Base-by-base conservation (phyloP, 2,329 filamentous ascomycete species). In the Scedosporium dehoogii region DNA sequence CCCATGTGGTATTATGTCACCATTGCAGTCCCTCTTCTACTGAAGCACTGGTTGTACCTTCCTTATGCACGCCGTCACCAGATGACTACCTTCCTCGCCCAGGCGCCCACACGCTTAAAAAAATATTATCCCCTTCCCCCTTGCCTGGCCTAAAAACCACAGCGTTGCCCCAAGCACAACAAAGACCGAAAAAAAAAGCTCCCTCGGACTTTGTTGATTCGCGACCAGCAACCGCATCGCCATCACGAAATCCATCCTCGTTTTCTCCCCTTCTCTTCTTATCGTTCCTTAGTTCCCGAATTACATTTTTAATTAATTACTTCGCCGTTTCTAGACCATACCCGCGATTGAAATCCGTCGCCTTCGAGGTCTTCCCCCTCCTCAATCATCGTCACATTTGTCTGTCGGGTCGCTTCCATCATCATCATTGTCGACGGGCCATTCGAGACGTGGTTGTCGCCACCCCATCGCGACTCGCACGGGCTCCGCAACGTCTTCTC, bases 91-190 rank as follows among this genome's bases (percentile, higher is more conserved):
- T 27, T 51, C 41, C n/a, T 44, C 42, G 42, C n/a, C 42, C 58
- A 38, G 25, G 23, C 44, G 59, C 59, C 59, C 59, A 55, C 59
- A 33, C 46, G 27, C 55, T 41, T 53, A 29, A 41, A 12, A 61
- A 55, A 51, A 56, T 53, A 38, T 60, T 60, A 51, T 60, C 29
- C 48, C 48, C 59, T 44, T 51, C 59, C 46, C 59, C 46, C 59
- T 56, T 61, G 46, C 38, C 59, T 61, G 46, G 46, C 7, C 38
- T 41, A 38, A 23, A 55, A 18, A 60, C 59, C 23, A 42, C 59
- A 38, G 48, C 23, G 27, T 61, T 29, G 16, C 27, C 25, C 55
- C 55, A n/a, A 58, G 25, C 55, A 58, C 33, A 58, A 58, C 59
- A 51, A n/a, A n/a, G 23, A 25, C 12, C 12, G 29, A 51, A 51